Percentiles rank a stretch among this genome's conserved stretches.
These are phyloP conservation scores for Stephania yunnanensis DNA, from an alignment of 164 flowering plant genomes.

Conservation along the genomic window DNA sequence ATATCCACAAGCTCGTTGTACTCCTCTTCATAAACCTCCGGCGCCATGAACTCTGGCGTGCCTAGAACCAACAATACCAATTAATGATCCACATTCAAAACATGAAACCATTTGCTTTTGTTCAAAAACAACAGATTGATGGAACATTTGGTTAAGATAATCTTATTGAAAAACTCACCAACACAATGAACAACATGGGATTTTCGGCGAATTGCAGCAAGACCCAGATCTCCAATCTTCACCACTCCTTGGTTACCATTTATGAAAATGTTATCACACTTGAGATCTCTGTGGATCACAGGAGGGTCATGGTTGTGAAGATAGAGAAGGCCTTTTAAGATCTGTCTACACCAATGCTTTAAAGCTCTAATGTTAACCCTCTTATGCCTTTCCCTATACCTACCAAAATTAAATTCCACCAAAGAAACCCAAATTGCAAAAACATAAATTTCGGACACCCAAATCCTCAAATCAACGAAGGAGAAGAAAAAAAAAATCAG, in stretches of 20 bases:
- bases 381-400: conserved; percentile 85
- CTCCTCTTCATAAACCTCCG: conserved; percentile 89
- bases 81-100: not conserved
- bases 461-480: not conserved
- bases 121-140: not conserved
- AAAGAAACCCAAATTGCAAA: not conserved
- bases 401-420: conserved; percentile 15
- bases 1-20: conserved; percentile 91
- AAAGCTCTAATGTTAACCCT: conserved; percentile 81
- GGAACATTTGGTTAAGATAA: not conserved
- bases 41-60: conserved; percentile 99
- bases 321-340: conserved; percentile 77
- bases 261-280: conserved; percentile 89
- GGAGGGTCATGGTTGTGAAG: conserved; percentile 88
- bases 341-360: conserved; percentile 97
- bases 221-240: conserved; percentile 92
- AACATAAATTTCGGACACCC: not conserved
- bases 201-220: conserved; percentile 83
- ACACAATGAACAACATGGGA: conserved; percentile 86
- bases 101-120: not conserved
- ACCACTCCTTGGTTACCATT: conserved; percentile 95
- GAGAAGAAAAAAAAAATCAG: conserved; percentile 11
- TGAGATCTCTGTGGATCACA: conserved; percentile 90
- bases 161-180: conserved; percentile 33
- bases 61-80: conserved; percentile 33